Percentiles rank a stretch among this genome's conserved stretches.
Evolutionary conservation across 2,329 filamentous ascomycete genomes (phyloP).

Genomic region (Paraphaeosphaeria sporulosa): DNA sequence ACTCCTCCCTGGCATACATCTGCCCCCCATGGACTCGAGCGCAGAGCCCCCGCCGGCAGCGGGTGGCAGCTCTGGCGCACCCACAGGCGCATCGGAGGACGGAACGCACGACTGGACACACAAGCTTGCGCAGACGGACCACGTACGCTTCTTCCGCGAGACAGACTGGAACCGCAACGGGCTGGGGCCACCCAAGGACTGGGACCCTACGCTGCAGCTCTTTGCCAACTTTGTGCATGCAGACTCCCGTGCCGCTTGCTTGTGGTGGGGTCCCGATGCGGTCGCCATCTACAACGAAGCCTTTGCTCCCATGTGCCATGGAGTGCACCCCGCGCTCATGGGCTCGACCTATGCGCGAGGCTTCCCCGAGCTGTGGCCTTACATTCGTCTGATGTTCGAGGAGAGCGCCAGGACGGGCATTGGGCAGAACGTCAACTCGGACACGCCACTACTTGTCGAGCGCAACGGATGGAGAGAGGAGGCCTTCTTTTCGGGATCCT

Average conservation of each 20-base stretch:
- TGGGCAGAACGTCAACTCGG: constrained; percentile 34
- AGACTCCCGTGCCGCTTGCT: constrained; percentile 40
- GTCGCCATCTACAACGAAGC: constrained; percentile 42
- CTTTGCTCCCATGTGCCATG: constrained; percentile 35
- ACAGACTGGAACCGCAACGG: constrained; percentile 35
- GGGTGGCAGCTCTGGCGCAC: too few relatives aligned
- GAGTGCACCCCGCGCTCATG: constrained; percentile 41
- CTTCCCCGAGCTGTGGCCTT: constrained; percentile 39
- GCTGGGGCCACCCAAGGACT: constrained; percentile 34
- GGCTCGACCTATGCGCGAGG: constrained; percentile 36
- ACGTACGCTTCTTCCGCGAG: constrained; percentile 41
- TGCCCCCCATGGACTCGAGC: too few relatives aligned
- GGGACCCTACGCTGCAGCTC: constrained; percentile 36
- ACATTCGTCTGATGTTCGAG: constrained; percentile 33
- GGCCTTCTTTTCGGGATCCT: constrained; percentile 40
- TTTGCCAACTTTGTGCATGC: constrained; percentile 39
- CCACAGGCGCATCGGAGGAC: too few relatives aligned
- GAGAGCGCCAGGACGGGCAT: constrained; percentile 28
- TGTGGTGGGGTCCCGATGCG: constrained; percentile 37
- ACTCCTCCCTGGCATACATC: too few relatives aligned
- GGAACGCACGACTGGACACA: constrained; percentile 32
- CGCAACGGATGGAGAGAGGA: constrained; percentile 41
- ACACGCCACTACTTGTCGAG: constrained; percentile 34
- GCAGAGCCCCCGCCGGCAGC: too few relatives aligned
- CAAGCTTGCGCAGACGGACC: constrained; percentile 37